Evolutionary conservation across 257 asterid species (phyloP), one percentile per base, ranked within the genome.

Genomic region (Leptodermis oblonga): DNA sequence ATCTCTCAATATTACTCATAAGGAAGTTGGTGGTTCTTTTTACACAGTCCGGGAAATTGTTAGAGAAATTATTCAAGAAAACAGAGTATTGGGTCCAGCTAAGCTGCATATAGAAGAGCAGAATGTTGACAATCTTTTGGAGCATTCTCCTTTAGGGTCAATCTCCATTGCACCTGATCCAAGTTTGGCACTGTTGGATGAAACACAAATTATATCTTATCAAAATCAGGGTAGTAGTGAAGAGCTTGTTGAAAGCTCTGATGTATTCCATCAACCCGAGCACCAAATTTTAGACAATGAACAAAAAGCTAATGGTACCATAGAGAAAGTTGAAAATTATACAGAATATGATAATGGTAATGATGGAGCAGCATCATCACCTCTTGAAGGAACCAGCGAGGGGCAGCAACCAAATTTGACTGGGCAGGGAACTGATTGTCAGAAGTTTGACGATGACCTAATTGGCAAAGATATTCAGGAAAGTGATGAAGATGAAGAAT

Each of bases 21-120:
- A 87, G 74, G 96, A 92, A 86, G 98, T 92, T 71, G 98, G 96
- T 62, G 96, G 98, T 69, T 92, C 98, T 37, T 92, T 87, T 84
- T 92, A 92, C 77, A 89, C 85, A 3, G 96, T 92, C 30, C 82
- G 98, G 62, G 96, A 92, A 81, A 80, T 87, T 74, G 94, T 92
- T 70, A 77, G 98, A 54, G 98, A 92, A 78, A 82, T 92, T 42
- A 92, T 92, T 79, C 98, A 92, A 75, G 98, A 92, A 74, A 92
- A 92, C 76, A 84, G 85, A 82, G 91, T 90, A 58, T 78, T 90
- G 74, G 97, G 92, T 76, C 95, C 98, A 70, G 86, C 92, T 65
- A 90, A 77, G 68, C 79, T 71, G 36, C 70, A 77, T 62, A 15
- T 68, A 28, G 85, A 80, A 62, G 95, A 85, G 55, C 67, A 83